A percentile compares a stretch with the other conserved stretches of the same genome.
phyloP scores from a whole-genome alignment of 805 yeast species.

The Sporopachydermia quercuum region DNA sequence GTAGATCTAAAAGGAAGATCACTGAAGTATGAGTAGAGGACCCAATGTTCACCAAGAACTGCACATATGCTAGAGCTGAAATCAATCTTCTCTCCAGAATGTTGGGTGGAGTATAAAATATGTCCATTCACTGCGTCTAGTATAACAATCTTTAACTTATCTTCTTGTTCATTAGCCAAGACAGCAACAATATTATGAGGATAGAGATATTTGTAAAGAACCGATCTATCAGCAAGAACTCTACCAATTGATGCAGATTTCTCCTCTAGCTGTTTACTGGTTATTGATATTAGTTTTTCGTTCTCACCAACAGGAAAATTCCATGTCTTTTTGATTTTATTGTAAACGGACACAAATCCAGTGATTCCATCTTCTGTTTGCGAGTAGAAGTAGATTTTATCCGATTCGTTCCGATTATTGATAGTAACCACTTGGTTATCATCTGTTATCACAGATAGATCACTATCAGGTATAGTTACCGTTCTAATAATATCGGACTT shows the following conservation, averaged over 20 bases:
- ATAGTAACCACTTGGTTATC: slow-evolving; percentile 5
- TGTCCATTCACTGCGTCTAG: slow-evolving; percentile 63
- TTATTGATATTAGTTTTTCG: slow-evolving; percentile 27
- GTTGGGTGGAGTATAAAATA: slow-evolving; percentile 29
- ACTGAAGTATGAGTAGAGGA: slow-evolving; percentile 51
- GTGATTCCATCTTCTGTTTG: slow-evolving; percentile 1
- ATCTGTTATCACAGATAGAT: background rate
- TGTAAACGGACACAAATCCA: slow-evolving; percentile 4
- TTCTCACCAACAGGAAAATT: slow-evolving; percentile 14
- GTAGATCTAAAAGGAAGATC: slow-evolving; percentile 30
- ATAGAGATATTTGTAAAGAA: slow-evolving; percentile 69
- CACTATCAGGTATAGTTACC: slow-evolving; percentile 3
- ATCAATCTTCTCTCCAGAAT: slow-evolving; percentile 25
- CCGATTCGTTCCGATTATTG: slow-evolving; percentile 4
- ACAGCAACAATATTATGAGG: slow-evolving; percentile 50
- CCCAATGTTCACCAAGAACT: slow-evolving; percentile 72
- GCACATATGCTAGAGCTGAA: slow-evolving; percentile 31
- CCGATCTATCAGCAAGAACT: slow-evolving; percentile 53
- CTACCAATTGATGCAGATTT: slow-evolving; percentile 48
- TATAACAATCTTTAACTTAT: slow-evolving; percentile 31
- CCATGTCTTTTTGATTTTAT: slow-evolving; percentile 23
- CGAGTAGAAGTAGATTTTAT: slow-evolving; percentile 10
- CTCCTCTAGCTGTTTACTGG: slow-evolving; percentile 24
- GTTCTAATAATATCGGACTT: slow-evolving; percentile 2
- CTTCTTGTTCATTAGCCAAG: slow-evolving; percentile 19